Base-by-base conservation (phyloP, 805 yeast genomes). In the Candida adriatica region DNA sequence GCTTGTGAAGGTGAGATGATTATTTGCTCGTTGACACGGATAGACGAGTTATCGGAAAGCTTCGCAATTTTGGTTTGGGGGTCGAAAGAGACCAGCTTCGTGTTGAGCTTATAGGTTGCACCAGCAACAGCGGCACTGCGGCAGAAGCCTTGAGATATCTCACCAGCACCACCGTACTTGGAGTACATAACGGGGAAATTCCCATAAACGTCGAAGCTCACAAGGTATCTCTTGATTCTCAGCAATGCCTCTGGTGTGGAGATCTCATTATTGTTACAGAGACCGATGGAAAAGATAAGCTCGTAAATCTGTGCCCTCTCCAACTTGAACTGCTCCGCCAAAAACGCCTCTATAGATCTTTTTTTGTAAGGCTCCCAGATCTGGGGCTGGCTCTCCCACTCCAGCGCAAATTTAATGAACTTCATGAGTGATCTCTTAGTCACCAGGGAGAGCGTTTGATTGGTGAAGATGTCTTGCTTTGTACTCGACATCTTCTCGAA, bases 71-170 rank as follows among this genome's bases (percentile, higher is more conserved):
- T 79, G 18, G 73, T 61, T 17, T 55, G 60, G 21, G 79, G 74
- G 53, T 90, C 90, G 58, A 64, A 86, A 22, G 74, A 72, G 5
- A 61, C 61, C 31, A 90, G 58, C 24, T 67, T 61, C 11, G 92
- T 79, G 51, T 79, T 76, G 34, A 90, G 66, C 56, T 87, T 86
- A 61, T 92, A 90, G 20, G 94, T 85, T 33, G 96, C 81, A 33
- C 97, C 97, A 13, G 92, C 97, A 41, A 90, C 97, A 10, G 98
- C 98, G 4, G 97, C 97, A 36, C 94, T 82, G 47, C 98, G 71
- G 61, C 96, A 90, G 58, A 92, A 90, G 2, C 96, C 98, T 61
- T 90, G 98, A 11, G 95, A 79, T 17, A 90, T 64, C 59, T 90
- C 98, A 32, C 97, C 96, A 0, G 95, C 88, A 3, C 95, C 94